Conservation (phyloP, 495 filamentous ascomycete genomes). For the Immersiella caudata region DNA sequence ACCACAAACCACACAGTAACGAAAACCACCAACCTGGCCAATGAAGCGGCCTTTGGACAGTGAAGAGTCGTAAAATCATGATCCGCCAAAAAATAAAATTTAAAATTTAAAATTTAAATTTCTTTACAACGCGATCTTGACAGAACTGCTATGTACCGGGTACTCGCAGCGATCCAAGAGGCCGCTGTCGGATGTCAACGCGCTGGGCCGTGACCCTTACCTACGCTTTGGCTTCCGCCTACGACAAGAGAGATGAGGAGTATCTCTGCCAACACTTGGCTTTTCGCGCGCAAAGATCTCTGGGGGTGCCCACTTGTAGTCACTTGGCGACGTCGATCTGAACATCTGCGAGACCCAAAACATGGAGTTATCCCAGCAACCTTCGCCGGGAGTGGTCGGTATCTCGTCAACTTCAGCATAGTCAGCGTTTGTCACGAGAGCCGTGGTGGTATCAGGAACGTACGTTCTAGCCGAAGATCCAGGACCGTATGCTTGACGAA, state of each 20-base stretch:
- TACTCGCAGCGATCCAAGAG: too few relatives aligned
- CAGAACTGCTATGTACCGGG: too few relatives aligned
- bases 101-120: too few relatives aligned
- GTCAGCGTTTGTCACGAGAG: constrained; percentile 2
- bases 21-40: not conserved
- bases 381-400: constrained; percentile 22
- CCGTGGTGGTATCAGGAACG: not conserved
- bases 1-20: not conserved
- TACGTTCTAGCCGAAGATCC: constrained; percentile 24
- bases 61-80: not conserved
- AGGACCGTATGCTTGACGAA: constrained; percentile 24
- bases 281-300: constrained; percentile 25
- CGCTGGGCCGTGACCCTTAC: too few relatives aligned
- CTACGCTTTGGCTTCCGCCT: too few relatives aligned
- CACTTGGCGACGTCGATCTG: constrained; percentile 7
- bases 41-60: not conserved
- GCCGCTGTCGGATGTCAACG: too few relatives aligned
- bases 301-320: constrained; percentile 27
- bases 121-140: not conserved
- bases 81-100: not conserved
- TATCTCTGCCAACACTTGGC: constrained; percentile 30
- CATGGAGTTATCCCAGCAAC: constrained; percentile 36
- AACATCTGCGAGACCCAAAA: constrained; percentile 38
- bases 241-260: not conserved
- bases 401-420: constrained; percentile 21